Percentiles rank a stretch among this genome's conserved stretches.
Evolutionary conservation across 2,329 filamentous ascomycete species (phyloP).

Genomic region (Trichoderma cornu-damae): DNA sequence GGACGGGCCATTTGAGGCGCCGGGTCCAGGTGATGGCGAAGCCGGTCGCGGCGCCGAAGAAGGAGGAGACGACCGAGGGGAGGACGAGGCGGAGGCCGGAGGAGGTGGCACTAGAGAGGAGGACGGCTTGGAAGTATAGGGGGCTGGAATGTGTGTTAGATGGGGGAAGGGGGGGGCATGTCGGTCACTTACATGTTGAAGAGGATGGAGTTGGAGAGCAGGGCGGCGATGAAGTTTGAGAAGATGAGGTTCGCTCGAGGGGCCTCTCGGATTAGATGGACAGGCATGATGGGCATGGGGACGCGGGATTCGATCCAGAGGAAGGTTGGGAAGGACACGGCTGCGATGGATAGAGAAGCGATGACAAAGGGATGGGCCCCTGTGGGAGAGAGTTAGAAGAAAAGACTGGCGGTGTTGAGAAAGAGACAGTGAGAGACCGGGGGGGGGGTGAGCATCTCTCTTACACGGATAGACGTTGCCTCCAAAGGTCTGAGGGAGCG

Average conservation of each 20-base stretch:
- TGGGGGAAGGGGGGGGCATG: neutral
- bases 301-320: slow-evolving; percentile 49
- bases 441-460: slow-evolving; percentile 22
- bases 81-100: slow-evolving; percentile 69
- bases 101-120: slow-evolving; percentile 61
- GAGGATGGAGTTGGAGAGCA: slow-evolving; percentile 51
- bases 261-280: slow-evolving; percentile 44
- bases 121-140: slow-evolving; percentile 71
- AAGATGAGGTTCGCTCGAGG: slow-evolving; percentile 56
- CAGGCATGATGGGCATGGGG: slow-evolving; percentile 55
- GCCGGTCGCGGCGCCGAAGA: slow-evolving; percentile 53
- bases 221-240: slow-evolving; percentile 47
- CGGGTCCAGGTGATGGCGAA: slow-evolving; percentile 57
- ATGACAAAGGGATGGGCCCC: slow-evolving; percentile 57
- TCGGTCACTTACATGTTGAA: slow-evolving; percentile 51
- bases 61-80: slow-evolving; percentile 53
- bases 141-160: slow-evolving; percentile 42
- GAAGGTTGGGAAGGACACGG: slow-evolving; percentile 46
- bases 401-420: neutral
- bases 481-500: slow-evolving; percentile 47
- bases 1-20: slow-evolving; percentile 55
- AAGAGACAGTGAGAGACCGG: too few relatives aligned
- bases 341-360: slow-evolving; percentile 44
- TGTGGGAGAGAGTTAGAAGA: slow-evolving; percentile 22
- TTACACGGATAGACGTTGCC: slow-evolving; percentile 58